Conservation (phyloP, 164 flowering plant genomes). For the Santalum album region DNA sequence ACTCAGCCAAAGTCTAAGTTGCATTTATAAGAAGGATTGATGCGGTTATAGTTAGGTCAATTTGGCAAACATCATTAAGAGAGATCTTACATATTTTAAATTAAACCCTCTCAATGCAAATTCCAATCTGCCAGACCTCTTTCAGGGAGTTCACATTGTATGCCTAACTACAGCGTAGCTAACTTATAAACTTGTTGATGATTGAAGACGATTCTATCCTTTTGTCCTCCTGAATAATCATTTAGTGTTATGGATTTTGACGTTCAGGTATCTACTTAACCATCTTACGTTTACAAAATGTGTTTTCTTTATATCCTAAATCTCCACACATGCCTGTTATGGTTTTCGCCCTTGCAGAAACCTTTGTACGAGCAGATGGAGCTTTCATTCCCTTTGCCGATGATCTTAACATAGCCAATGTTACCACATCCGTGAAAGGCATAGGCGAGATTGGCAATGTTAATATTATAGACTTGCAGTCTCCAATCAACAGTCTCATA, state of each 20-base stretch:
- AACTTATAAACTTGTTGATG: no score
- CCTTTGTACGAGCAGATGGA: conserved; percentile 94
- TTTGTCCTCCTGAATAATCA: no score
- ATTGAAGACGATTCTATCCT: no score
- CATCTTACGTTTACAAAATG: conserved; percentile 1
- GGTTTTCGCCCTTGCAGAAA: conserved; percentile 47
- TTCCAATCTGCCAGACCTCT: no score
- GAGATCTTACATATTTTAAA: no score
- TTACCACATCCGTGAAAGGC: conserved; percentile 67
- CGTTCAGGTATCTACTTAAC: not conserved
- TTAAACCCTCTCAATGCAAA: no score
- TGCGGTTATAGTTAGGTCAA: no score
- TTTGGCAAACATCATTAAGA: no score
- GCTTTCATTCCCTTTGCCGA: conserved; percentile 92
- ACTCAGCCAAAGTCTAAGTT: no score
- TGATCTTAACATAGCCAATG: conserved; percentile 56
- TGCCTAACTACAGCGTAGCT: no score
- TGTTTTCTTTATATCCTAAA: conserved; percentile 16
- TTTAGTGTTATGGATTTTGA: not conserved
- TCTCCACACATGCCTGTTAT: conserved; percentile 16
- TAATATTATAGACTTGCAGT: conserved; percentile 65
- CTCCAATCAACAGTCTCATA: conserved; percentile 62
- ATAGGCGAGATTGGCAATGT: conserved; percentile 79
- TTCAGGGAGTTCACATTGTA: no score
- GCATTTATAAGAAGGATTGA: no score